Conservation (phyloP, 768 basidiomycete species). For the Hemileccinum rubropunctum region DNA sequence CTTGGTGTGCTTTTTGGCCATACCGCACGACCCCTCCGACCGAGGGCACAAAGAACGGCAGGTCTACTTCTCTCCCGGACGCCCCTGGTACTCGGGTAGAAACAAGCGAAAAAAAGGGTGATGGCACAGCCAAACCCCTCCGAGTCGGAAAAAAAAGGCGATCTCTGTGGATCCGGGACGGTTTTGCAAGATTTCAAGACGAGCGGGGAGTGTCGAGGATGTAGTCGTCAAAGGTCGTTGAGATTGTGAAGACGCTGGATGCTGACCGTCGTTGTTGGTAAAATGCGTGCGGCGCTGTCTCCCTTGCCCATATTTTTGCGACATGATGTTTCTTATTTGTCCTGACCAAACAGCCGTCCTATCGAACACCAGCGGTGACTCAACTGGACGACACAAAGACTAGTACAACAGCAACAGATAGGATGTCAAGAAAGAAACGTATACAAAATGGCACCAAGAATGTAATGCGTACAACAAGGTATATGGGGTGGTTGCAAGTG, state of each 20-base stretch:
- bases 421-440: not conserved
- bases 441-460: not conserved
- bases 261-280: constrained; percentile 18
- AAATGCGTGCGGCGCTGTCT: constrained; percentile 23
- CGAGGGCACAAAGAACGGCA: not conserved
- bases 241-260: constrained; percentile 10
- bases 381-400: not conserved
- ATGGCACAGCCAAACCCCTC: not conserved
- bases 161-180: constrained; percentile 66
- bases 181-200: constrained; percentile 64
- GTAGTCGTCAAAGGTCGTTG: constrained; percentile 4
- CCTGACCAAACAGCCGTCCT: constrained; percentile 28
- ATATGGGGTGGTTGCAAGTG: constrained; percentile 10
- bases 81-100: not conserved
- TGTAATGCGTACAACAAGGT: constrained; percentile 7
- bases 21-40: constrained; percentile 3
- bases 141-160: constrained; percentile 28
- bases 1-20: constrained; percentile 25
- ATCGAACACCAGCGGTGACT: not conserved
- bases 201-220: not conserved
- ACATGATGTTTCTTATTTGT: constrained; percentile 37
- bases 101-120: constrained; percentile 1
- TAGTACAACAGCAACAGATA: constrained; percentile 1
- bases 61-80: not conserved
- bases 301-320: constrained; percentile 33